Conservation (phyloP, 163 green algal genomes). For the Scenedesmus sp. region DNA sequence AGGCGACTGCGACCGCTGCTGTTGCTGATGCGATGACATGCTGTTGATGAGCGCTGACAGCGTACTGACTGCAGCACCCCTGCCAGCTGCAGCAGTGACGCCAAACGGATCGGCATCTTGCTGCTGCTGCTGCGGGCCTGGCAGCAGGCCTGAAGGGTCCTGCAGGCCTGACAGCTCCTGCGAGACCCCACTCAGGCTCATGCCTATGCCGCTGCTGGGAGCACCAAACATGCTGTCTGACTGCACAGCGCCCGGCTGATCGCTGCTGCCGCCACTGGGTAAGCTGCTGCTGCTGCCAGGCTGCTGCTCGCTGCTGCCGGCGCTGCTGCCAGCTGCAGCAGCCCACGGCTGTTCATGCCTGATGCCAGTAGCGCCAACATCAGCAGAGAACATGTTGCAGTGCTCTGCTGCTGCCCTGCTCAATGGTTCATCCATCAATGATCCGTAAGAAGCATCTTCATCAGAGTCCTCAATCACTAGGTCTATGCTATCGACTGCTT, state of each 20-base stretch:
- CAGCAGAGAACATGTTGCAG: not conserved
- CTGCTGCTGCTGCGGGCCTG: not conserved
- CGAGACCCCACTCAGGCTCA: not conserved
- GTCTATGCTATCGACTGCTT: not conserved
- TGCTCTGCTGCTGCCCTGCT: not conserved
- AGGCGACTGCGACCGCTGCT: not conserved
- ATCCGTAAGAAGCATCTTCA: not conserved
- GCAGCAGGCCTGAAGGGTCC: not conserved
- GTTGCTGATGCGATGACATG: not conserved
- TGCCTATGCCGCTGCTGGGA: not conserved
- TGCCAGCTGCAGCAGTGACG: not conserved
- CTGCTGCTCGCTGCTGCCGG: not conserved
- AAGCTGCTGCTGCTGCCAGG: not conserved
- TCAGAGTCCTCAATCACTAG: not conserved
- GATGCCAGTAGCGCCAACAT: not conserved
- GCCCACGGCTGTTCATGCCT: not conserved
- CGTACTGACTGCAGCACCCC: conserved; percentile 27
- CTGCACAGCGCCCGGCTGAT: not conserved
- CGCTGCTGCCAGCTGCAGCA: conserved; percentile 1
- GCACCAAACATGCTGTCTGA: not conserved
- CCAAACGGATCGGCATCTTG: not conserved
- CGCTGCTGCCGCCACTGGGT: not conserved
- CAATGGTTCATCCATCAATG: not conserved
- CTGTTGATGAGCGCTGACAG: conserved; percentile 14
- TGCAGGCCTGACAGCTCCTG: not conserved